phyloP scores from a whole-genome alignment of 352 stramenopile species.

The Elongisporangium undulatum region DNA sequence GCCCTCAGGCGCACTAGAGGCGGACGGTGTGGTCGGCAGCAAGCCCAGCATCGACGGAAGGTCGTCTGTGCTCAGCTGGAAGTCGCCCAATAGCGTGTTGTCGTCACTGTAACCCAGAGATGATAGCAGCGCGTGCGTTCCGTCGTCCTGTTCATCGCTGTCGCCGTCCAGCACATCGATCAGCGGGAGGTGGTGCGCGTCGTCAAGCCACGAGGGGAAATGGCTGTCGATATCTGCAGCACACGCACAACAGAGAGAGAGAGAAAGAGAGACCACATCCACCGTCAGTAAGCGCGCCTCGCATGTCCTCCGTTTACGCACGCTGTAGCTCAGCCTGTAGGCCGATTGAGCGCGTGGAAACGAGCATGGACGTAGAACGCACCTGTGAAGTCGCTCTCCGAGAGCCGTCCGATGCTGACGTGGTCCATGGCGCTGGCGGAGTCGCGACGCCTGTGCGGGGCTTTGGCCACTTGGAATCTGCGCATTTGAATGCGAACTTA shows the following conservation, averaged over 20 bases:
- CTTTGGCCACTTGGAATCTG: neutral
- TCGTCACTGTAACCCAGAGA: neutral
- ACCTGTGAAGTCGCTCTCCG: neutral
- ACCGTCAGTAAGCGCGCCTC: neutral
- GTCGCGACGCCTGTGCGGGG: slow-evolving; percentile 1
- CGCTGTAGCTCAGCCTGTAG: neutral
- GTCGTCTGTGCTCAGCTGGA: neutral
- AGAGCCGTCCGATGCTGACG: neutral
- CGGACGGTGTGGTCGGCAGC: neutral
- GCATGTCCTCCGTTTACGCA: too few relatives aligned
- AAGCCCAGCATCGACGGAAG: neutral
- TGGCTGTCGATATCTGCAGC: neutral
- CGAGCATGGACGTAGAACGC: neutral
- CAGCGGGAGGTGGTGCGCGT: neutral
- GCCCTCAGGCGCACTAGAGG: neutral
- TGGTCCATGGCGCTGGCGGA: neutral
- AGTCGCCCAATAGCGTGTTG: neutral
- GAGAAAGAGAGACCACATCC: neutral
- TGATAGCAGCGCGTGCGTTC: neutral
- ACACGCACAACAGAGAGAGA: neutral
- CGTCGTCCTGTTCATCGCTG: neutral
- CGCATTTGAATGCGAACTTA: neutral
- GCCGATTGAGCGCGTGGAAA: neutral
- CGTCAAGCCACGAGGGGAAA: neutral
- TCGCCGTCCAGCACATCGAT: neutral